Evolutionary conservation across 306 rosid species (phyloP), one percentile per base, ranked within the genome.

Genomic region (Prunus salicina): DNA sequence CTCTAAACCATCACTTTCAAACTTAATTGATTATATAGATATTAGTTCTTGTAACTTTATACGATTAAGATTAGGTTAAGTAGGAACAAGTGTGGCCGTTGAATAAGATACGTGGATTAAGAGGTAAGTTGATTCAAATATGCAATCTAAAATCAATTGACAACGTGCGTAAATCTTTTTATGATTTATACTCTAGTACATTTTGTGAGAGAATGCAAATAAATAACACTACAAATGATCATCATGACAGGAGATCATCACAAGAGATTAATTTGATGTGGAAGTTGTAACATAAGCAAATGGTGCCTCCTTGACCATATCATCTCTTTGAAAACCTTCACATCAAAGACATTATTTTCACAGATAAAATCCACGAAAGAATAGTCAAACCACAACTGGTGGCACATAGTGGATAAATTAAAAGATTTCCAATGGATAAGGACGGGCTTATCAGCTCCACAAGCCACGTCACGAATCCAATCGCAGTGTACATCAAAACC

Each of bases 351-450:
- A 24, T 67, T 14, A 12, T 46, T 46, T 76, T 64, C 1, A 3
- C n/a, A 2, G 19, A 28, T 19, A 45, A 19, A 27, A 10, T 12
- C 51, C 32, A 8, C 27, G 22, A 73, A 53, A 65, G 66, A 67
- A 69, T 18, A 57, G 75, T 73, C 67, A 74, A 78, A 69, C 9
- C 57, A 75, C 83, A 85, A 80, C 2, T 38, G 43, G 93, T 84
- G 90, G 88, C 81, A 68, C 72, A 9, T 58, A 65, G 11, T 30
- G 84, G 87, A 88, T 83, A 47, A 50, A 78, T n/a, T 46, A 30
- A 38, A 80, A 84, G 77, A 72, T 76, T 79, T 81, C 81, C 66
- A 45, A 47, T 15, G 69, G 96, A 91, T 87, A 87, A 89, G 96
- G 72, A 14, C 53, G 65, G 64, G 85, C 20, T 69, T 60, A 83